phyloP scores from a whole-genome alignment of 108 stramenopile genomes.

The Skeletonema menzelii region DNA sequence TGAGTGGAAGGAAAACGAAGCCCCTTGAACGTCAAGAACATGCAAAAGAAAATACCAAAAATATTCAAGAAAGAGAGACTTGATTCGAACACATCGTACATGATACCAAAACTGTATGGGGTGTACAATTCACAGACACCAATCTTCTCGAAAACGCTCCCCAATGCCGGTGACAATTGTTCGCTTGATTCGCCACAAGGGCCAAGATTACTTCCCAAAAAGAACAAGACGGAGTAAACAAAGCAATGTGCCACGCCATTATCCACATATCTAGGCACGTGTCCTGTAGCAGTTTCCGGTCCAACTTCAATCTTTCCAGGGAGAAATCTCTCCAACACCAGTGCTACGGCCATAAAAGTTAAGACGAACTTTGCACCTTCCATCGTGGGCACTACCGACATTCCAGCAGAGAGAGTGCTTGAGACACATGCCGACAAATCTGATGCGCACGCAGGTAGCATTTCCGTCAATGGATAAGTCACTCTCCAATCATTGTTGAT shows the following conservation, averaged over 20 bases:
- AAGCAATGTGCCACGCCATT: slow-evolving; percentile 63
- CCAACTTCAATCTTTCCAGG: slow-evolving; percentile 73
- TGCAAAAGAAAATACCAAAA: slow-evolving; percentile 91
- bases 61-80: slow-evolving; percentile 86
- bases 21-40: slow-evolving; percentile 88
- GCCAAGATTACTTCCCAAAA: slow-evolving; percentile 51
- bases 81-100: slow-evolving; percentile 83
- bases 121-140: slow-evolving; percentile 29
- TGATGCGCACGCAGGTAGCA: slow-evolving; percentile 36
- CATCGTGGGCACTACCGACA: slow-evolving; percentile 45
- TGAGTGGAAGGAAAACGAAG: slow-evolving; percentile 75
- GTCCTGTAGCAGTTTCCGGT: slow-evolving; percentile 62
- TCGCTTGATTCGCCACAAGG: slow-evolving; percentile 29
- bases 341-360: slow-evolving; percentile 77
- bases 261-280: slow-evolving; percentile 60
- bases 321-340: slow-evolving; percentile 73
- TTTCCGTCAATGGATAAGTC: slow-evolving; percentile 46
- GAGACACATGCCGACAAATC: slow-evolving; percentile 29
- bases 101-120: slow-evolving; percentile 49
- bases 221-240: slow-evolving; percentile 36
- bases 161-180: background rate
- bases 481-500: slow-evolving; percentile 16
- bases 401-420: slow-evolving; percentile 30
- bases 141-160: background rate
- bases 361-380: slow-evolving; percentile 51